Base-by-base conservation (phyloP, 208 protist genomes). In the Trypanosoma cruzi region DNA sequence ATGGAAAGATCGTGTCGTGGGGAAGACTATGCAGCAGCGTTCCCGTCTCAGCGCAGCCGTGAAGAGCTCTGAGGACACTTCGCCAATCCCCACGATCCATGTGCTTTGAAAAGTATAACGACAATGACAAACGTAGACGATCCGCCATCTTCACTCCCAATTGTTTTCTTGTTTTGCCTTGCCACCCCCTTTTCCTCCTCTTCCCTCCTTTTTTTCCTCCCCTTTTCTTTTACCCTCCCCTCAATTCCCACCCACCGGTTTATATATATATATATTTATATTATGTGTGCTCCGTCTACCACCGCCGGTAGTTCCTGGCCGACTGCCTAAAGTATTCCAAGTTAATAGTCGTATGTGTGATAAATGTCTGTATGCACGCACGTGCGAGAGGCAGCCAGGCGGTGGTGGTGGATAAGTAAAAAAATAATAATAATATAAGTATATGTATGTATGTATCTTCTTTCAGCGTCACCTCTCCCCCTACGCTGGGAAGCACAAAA, bases 11-110 rank as follows among this genome's bases (percentile, higher is more conserved):
- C 32, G 29, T 64, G 2, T 69, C 46, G 52, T 65, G 57, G 4
- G 81, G 76, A 20, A 86, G 18, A 37, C 40, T 67, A 11, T 59
- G 64, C 5, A 80, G 36, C 11, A 64, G 52, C 4, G 60, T 67
- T 20, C 76, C 73, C 4, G 63, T 53, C 52, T 63, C 64, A 3
- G 55, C 65, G 56, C 72, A 80, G n/a, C 66, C 67, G 18, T 32
- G 68, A 1, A 86, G 73, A 0, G 66, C 58, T 28, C 61, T 54
- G 4, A 82, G 64, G 22, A 71, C 81, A 16, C 24, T 36, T n/a
- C 8, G 24, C 81, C 81, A 86, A 42, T 86, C 77, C 2, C 57
- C 64, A 22, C 46, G 31, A 53, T 76, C 28, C 58, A 79, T 71
- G 22, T 75, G 67, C 42, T 34, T 44, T 7, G 69, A 49, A 53